These are phyloP conservation scores for Nannizziopsis arthrosporioides DNA, from an alignment of 2,329 filamentous ascomycete species.

Conservation along the genomic window DNA sequence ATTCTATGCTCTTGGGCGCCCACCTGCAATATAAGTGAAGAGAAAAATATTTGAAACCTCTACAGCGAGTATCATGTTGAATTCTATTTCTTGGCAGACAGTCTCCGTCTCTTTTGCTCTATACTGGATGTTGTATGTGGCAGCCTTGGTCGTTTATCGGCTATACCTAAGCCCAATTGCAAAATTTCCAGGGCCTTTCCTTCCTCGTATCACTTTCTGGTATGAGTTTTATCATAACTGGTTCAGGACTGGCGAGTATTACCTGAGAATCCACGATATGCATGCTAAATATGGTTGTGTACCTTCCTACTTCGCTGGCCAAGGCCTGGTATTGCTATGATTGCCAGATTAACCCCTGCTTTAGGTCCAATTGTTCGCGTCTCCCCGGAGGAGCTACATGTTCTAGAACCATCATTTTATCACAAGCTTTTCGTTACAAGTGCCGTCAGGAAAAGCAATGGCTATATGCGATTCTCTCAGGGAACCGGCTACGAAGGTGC, in stretches of 20 bases:
- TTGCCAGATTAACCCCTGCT: background rate
- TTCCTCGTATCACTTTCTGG: constrained; percentile 16
- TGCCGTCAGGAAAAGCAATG: constrained; percentile 4
- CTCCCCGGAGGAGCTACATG: constrained; percentile 23
- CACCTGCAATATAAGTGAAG: too few relatives aligned
- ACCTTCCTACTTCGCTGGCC: background rate
- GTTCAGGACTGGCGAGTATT: constrained; percentile 12
- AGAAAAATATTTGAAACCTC: too few relatives aligned
- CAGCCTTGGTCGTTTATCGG: constrained; percentile 19
- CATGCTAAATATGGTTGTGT: constrained; percentile 20
- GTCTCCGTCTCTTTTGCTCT: background rate
- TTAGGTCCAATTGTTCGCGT: constrained; percentile 26
- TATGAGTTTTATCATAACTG: constrained; percentile 12
- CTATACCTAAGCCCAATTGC: constrained; percentile 23
- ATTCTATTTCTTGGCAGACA: too few relatives aligned
- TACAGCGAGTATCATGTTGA: too few relatives aligned
- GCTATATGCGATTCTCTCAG: background rate
- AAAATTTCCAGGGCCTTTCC: constrained; percentile 24
- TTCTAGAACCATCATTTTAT: constrained; percentile 20
- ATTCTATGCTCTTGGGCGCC: too few relatives aligned
- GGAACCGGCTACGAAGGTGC: constrained; percentile 6
- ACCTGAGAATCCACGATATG: constrained; percentile 15
- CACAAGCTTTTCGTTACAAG: constrained; percentile 10
- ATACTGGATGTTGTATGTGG: background rate
- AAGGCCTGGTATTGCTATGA: constrained; percentile 14